Evolutionary conservation across 495 filamentous ascomycete genomes (phyloP), one percentile per base, ranked within the genome.

Genomic region (Amorphotheca resinae): DNA sequence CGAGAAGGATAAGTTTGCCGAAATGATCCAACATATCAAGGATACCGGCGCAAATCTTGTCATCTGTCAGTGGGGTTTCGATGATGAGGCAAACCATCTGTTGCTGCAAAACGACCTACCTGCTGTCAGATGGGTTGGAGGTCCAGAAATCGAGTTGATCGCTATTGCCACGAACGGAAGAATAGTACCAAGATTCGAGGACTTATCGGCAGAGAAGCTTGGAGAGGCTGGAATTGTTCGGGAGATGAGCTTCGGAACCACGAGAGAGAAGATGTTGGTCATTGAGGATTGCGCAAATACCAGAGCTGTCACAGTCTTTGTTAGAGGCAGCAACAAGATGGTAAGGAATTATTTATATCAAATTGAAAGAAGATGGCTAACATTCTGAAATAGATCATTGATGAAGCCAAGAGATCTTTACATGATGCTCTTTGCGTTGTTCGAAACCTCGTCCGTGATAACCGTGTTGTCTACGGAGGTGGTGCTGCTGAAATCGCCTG

Each of bases 261-360:
- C 93, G 21, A 74, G 91, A 57, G 91, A 99, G 62, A 95, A 95
- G 74, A 99, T 99, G 91, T 74, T 99, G 45, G 84, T 99, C 41
- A 96, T 99, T 55, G 91, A 99, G 63, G 91, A 96, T 65, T 96
- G 91, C 56, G 91, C 93, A 59, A 96, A 99, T 69, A 94, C 86
- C 38, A 74, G 91, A 46, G 91, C 91, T 22, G 91, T 96, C 35
- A 99, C 91, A 0, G 76, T 91, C 33, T 99, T 99, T 59, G 80
- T 99, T 35, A 70, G 91, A 59, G 91, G 91, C 52, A 93, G 87
- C 69, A 99, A 99, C 73, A 99, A 96, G 73, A 99, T 99, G 91
- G 86, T 88, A 58, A 56, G 69, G 39, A 18, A 3, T 14, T 15
- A 16, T 44, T 14, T 32, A 12, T 11, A n/a, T 1, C 3, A 23